Evolutionary conservation across 2,329 filamentous ascomycete species (phyloP), one percentile per base, ranked within the genome.

Genomic region (Fusarium coicis): DNA sequence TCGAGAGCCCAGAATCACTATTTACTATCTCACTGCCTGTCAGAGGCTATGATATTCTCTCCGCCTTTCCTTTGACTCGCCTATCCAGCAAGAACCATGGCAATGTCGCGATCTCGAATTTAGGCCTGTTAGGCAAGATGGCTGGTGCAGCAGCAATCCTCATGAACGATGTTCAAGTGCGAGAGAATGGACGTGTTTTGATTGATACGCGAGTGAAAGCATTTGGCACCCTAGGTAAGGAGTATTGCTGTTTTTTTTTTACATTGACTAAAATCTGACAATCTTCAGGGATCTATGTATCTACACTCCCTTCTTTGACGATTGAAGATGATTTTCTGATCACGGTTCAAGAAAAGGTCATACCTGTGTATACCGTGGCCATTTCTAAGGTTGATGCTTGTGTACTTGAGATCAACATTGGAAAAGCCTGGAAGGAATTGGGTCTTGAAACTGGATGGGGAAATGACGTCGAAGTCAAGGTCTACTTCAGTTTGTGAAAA

Each of bases 81-180:
- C 91, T 96, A 72, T 81, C 83, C 3, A 84, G 83, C n/a, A 71
- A 80, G 26, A 77, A 76, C 28, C 68, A 75, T 39, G 73, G 72
- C 4, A 54, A 73, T 10, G 83, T 92, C 1, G 83, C 83, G 47
- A 85, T 95, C 4, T 91, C 93, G 2, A 91, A 92, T 23, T 81
- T 98, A 2, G 96, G 96, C 1, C 84, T 98, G 4, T 73, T 97
- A 7, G 93, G 89, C 5, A 97, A 98, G 81, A 97, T 98, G 93
- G 94, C 94, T 0, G 96, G 95, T 1, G 90, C 92, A 2, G 95
- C 94, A 2, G 95, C 94, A 0, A 87, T 97, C 12, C 84, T 92
- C 2, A 86, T 85, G 42, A 91, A 85, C n/a, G 86, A 88, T 34
- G 87, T 91, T 49, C 87, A 87, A 39, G 79, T 91, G 47, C 77